Evolutionary conservation across 1,284 basidiomycete genomes (phyloP).

Genomic region (Inonotus obliquus): DNA sequence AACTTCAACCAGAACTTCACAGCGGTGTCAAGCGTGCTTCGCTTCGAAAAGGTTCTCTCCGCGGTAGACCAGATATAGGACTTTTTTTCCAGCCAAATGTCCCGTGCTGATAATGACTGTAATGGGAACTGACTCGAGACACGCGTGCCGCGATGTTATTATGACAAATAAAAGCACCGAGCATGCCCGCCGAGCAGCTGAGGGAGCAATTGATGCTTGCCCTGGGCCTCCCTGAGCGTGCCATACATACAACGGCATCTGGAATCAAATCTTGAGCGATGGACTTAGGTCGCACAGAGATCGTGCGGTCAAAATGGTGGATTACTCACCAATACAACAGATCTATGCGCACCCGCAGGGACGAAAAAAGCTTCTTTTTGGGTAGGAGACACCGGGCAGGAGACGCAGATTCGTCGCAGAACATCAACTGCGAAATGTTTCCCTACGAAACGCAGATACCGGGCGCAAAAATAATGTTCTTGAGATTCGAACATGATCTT

Average conservation of each 20-base stretch:
- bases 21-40: not conserved
- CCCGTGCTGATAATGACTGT: not conserved
- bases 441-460: not conserved
- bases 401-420: not conserved
- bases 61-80: constrained; percentile 2
- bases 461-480: not conserved
- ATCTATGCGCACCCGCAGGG: not conserved
- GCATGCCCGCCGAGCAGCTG: not conserved
- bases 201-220: not conserved
- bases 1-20: not conserved
- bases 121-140: not conserved
- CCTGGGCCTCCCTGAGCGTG: not conserved
- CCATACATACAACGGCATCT: too few species aligned
- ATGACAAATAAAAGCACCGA: not conserved
- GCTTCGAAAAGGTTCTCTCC: not conserved
- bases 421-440: not conserved
- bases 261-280: not conserved
- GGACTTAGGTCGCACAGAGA: not conserved
- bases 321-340: not conserved
- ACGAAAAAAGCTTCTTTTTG: not conserved
- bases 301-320: not conserved
- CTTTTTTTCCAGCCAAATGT: not conserved
- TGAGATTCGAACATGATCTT: not conserved
- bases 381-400: not conserved
- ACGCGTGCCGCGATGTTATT: not conserved